Conservation (phyloP, 345 rosid species). For the Excoecaria agallocha region DNA sequence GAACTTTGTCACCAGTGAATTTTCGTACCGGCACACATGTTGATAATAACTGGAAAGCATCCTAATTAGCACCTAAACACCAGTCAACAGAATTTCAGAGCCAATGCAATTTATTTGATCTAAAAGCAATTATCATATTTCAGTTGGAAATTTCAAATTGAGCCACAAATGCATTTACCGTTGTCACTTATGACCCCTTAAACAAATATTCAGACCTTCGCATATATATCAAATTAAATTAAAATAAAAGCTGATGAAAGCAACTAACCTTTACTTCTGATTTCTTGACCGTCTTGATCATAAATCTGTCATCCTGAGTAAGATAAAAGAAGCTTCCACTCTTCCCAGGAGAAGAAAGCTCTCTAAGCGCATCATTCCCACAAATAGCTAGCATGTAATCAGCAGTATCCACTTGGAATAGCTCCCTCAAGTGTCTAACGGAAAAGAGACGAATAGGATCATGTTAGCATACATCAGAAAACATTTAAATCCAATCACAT, state of each 20-base stretch:
- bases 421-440: conserved; percentile 73
- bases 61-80: conserved; percentile 73
- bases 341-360: conserved; percentile 97
- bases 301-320: conserved; percentile 95
- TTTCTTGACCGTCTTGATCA: conserved; percentile 95
- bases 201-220: neutral
- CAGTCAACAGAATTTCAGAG: conserved; percentile 21
- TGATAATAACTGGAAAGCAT: conserved; percentile 88
- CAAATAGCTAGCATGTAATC: conserved; percentile 97
- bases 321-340: conserved; percentile 98
- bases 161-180: conserved; percentile 20
- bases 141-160: conserved; percentile 14
- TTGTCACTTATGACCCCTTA: neutral
- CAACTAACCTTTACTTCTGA: conserved; percentile 96
- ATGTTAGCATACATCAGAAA: neutral
- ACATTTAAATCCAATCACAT: neutral
- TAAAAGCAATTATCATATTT: neutral
- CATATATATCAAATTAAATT: conserved; percentile 5
- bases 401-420: conserved; percentile 87
- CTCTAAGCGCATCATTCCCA: conserved; percentile 92
- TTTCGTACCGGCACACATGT: conserved; percentile 69
- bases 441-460: neutral
- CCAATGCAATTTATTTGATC: conserved; percentile 4
- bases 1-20: conserved; percentile 85
- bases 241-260: conserved; percentile 26